Evolutionary conservation across 164 flowering plant species (phyloP), one percentile per base, ranked within the genome.

Genomic region (Saururus chinensis): DNA sequence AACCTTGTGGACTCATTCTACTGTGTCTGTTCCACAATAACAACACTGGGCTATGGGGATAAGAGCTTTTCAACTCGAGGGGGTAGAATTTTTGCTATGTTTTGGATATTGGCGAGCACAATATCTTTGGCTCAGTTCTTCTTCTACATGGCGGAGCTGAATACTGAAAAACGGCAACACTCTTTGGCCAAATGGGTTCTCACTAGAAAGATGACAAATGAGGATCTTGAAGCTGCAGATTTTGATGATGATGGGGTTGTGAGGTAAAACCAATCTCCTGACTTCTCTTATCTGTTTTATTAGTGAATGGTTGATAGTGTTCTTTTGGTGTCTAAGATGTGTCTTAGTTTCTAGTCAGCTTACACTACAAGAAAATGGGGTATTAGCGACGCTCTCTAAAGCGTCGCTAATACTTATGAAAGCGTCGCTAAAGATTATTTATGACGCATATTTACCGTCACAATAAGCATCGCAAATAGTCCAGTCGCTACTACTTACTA

Each of bases 11-110:
- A 92, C 69, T 84, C 95, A 0, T 82, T 88, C 60, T 91, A 91
- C 61, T 91, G 96, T 66, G 93, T 86, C 59, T 91, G 95, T 71
- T 71, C 84, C 53, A 92, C 96, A 25, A 82, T 87, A 51, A 84
- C 96, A 0, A 85, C 98, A 37, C 78, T 88, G 52, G 96, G 98
- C 0, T 92, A 87, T 69, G 98, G 98, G 7, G 92, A 89, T 68
- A 67, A 78, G 66, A 89, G 92, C 69, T 92, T 92, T 75, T 83
- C 98, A 25, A 85, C 92, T 0, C 19, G 58, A 45, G 66, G n/a
- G 0, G 98, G 98, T 4, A 86, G 96, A 4, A 12, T 79, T 24
- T 92, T 92, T 71, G 98, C 96, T 22, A 62, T 85, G 9, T 70
- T 88, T 58, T 92, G 98, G 96, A 87, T 88, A 62, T 26, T 85